Conservation (phyloP, 2,329 filamentous ascomycete genomes). For the Alternaria rosae region DNA sequence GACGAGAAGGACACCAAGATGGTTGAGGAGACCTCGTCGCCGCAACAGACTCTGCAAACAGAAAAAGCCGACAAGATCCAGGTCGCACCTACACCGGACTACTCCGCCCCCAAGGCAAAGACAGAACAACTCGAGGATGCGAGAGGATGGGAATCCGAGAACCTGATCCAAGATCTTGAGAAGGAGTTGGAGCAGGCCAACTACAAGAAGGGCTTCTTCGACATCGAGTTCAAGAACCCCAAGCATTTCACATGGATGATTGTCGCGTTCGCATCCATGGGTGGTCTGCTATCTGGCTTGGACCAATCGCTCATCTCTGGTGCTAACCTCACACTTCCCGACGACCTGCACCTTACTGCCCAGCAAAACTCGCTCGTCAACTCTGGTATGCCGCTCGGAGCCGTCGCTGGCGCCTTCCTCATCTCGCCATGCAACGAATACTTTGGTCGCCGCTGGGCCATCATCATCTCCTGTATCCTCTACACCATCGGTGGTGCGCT, state of each 20-base stretch:
- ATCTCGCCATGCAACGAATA: conserved; percentile 72
- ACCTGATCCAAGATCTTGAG: conserved; percentile 53
- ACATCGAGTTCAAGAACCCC: conserved; percentile 67
- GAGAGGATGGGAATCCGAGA: conserved; percentile 54
- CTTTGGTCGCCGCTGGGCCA: conserved; percentile 71
- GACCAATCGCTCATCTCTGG: conserved; percentile 78
- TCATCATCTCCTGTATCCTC: conserved; percentile 72
- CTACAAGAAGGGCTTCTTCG: conserved; percentile 55
- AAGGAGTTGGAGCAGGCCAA: conserved; percentile 47
- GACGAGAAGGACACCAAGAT: conserved; percentile 36
- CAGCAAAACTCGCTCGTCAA: conserved; percentile 71
- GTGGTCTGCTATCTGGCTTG: conserved; percentile 73
- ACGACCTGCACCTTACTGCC: conserved; percentile 61
- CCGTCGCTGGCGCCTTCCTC: conserved; percentile 72
- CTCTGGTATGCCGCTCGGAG: conserved; percentile 74
- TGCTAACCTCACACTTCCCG: conserved; percentile 71
- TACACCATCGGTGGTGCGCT: conserved; percentile 75
- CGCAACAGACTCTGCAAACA: conserved; percentile 17
- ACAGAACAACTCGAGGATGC: conserved; percentile 43
- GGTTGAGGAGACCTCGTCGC: conserved; percentile 14
- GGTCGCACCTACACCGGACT: conserved; percentile 27
- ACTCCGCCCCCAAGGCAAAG: conserved; percentile 41
- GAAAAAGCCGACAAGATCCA: conserved; percentile 31
- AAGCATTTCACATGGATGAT: conserved; percentile 72
- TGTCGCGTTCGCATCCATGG: conserved; percentile 77